Conservation (phyloP, 2,329 filamentous ascomycete species). For the Coleophoma crateriformis region DNA sequence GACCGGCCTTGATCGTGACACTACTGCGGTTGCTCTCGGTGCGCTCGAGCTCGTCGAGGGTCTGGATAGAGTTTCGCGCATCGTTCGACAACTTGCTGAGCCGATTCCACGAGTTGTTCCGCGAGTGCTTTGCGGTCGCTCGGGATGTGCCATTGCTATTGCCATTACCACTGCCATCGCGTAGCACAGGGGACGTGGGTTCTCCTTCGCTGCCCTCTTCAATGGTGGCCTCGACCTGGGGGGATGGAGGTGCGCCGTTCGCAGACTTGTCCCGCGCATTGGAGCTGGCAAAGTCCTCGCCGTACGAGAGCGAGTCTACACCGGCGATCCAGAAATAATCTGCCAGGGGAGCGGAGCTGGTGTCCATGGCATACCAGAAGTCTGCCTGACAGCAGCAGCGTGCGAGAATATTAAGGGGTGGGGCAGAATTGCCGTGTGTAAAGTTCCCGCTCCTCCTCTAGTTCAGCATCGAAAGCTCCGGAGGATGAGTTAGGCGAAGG, state of each 20-base stretch:
- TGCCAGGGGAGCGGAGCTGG: conserved; percentile 57
- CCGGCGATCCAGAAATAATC: conserved; percentile 75
- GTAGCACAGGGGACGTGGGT: conserved; percentile 30
- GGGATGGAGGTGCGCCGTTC: conserved; percentile 19
- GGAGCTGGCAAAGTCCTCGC: conserved; percentile 40
- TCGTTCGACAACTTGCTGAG: conserved; percentile 49
- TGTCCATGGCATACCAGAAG: conserved; percentile 23
- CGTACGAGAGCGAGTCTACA: conserved; percentile 62
- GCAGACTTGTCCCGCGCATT: conserved; percentile 15
- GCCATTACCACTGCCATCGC: not conserved
- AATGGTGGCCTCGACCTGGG: conserved; percentile 51
- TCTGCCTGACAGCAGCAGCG: not conserved
- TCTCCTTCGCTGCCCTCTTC: conserved; percentile 51
- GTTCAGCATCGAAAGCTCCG: not conserved
- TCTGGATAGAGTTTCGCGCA: conserved; percentile 45
- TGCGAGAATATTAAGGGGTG: not conserved
- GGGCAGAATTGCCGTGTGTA: conserved; percentile 1
- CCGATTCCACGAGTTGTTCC: conserved; percentile 53
- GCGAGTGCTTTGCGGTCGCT: conserved; percentile 48
- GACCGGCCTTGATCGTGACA: conserved; percentile 50
- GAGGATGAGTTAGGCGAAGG: not conserved
- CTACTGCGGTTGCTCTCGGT: conserved; percentile 57
- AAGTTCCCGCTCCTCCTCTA: not conserved
- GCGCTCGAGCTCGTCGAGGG: conserved; percentile 49
- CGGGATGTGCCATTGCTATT: conserved; percentile 11